Evolutionary conservation across 169 alveolate species (phyloP), one percentile per base, ranked within the genome.

Genomic region (Perkinsus marinus): DNA sequence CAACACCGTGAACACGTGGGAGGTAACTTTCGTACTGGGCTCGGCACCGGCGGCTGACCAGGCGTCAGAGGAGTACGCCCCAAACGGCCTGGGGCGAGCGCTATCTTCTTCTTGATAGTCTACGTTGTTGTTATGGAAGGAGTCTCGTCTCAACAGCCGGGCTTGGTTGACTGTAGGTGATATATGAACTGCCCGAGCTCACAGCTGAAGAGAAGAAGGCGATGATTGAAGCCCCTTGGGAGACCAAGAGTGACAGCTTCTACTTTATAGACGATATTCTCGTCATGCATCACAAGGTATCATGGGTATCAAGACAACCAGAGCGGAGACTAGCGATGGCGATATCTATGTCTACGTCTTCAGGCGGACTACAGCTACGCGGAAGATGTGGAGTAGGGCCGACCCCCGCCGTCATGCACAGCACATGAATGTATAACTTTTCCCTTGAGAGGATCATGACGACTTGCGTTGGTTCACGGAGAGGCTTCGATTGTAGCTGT

Each of bases 281-380:
- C 39, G 93, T 96, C 34, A 95, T 96, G 94, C 98, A 96, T 92
- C 93, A 95, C 90, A 96, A 95, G 92, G 97, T 97, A 39, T 94
- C 94, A 39, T 95, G 26, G 79, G 46, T 41, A 41, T 3, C 46
- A 43, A 43, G 9, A 9, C 17, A 9, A 43, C 26, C 68, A 43
- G 68, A n/a, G n/a, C n/a, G n/a, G n/a, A n/a, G n/a, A n/a, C n/a
- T n/a, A n/a, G n/a, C n/a, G n/a, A n/a, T n/a, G n/a, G n/a, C n/a
- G n/a, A n/a, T n/a, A 13, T 16, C 37, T 26, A 16, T 2, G 79
- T 16, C 3, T 26, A 13, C 22, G 30, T 16, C 34, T 2, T 57
- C 34, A 57, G 79, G 79, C 79, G 37, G 79, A 57, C 79, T 57
- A 57, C 79, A 57, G 79, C 79, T 57, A 57, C 79, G 79, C 79